These are phyloP conservation scores for Naganishia vaughanmartiniae DNA, from an alignment of 768 basidiomycete species.

Conservation along the genomic window DNA sequence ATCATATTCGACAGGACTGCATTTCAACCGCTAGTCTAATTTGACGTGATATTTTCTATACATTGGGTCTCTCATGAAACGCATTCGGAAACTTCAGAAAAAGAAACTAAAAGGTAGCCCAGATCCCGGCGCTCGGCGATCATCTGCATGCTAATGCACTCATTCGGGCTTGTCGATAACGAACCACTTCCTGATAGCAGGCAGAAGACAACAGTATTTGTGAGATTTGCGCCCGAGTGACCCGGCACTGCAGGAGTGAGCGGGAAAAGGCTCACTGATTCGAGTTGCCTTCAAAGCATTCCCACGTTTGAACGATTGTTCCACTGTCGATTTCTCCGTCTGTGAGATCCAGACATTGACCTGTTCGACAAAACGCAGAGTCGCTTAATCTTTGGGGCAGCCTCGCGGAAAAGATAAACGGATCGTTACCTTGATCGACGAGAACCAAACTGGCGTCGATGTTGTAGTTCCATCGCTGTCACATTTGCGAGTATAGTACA, in stretches of 20 bases:
- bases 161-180: constrained; percentile 11
- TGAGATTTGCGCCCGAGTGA: neutral
- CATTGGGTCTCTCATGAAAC: too few relatives aligned
- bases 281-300: constrained; percentile 21
- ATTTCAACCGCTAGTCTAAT: too few relatives aligned
- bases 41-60: too few relatives aligned
- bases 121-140: too few relatives aligned
- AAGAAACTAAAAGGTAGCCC: too few relatives aligned
- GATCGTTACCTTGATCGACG: constrained; percentile 13
- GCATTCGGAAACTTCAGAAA: too few relatives aligned
- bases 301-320: constrained; percentile 37
- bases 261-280: constrained; percentile 28
- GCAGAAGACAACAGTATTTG: neutral
- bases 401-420: neutral
- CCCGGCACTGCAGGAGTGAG: neutral
- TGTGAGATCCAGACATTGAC: constrained; percentile 38
- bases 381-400: too few relatives aligned
- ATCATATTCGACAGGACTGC: too few relatives aligned
- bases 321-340: constrained; percentile 34
- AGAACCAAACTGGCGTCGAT: neutral
- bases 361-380: neutral
- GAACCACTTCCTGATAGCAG: neutral
- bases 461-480: constrained; percentile 10
- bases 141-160: neutral
- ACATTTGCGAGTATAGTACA: too few relatives aligned